Percentiles rank a stretch among this genome's conserved stretches.
phyloP scores from a whole-genome alignment of 208 protist species.

The Tritrichomonas musculus region DNA sequence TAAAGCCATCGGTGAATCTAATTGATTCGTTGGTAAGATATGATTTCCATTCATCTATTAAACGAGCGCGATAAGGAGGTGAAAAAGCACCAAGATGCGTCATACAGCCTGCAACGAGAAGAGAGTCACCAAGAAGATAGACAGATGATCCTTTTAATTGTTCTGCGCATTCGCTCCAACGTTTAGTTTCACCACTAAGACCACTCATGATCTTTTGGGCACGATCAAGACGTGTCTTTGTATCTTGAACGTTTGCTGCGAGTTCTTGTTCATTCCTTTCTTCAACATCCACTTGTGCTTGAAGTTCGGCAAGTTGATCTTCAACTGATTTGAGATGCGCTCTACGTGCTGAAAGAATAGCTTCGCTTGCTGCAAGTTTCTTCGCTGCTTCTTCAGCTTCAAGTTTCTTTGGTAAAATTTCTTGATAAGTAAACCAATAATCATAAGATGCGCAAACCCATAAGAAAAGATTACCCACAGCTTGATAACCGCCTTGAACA shows the following conservation, averaged over 20 bases:
- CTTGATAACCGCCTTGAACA: conserved; percentile 75
- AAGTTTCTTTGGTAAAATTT: conserved; percentile 79
- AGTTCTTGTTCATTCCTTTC: conserved; percentile 55
- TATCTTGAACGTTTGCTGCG: background rate
- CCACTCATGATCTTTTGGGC: conserved; percentile 81
- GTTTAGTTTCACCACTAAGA: conserved; percentile 62
- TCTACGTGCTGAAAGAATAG: conserved; percentile 61
- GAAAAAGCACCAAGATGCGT: conserved; percentile 86
- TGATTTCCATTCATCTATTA: conserved; percentile 66
- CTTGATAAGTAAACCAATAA: conserved; percentile 65
- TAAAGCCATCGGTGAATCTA: conserved; percentile 61
- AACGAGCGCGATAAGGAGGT: conserved; percentile 68
- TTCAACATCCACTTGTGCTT: conserved; percentile 72
- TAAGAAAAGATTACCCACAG: conserved; percentile 77
- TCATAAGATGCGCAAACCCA: conserved; percentile 78
- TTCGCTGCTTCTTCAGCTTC: conserved; percentile 70
- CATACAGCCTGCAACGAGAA: conserved; percentile 81
- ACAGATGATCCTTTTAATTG: conserved; percentile 50
- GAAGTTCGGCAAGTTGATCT: conserved; percentile 67
- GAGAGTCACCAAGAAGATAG: conserved; percentile 74
- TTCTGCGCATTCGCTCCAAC: conserved; percentile 3
- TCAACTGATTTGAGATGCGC: conserved; percentile 68
- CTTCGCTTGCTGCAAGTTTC: conserved; percentile 72
- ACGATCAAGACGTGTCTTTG: conserved; percentile 61
- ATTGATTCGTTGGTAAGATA: conserved; percentile 58